Percentiles rank a stretch among this genome's conserved stretches.
phyloP scores from a whole-genome alignment of 441 rosid genomes.

The Pelargonium myrrhifolium region DNA sequence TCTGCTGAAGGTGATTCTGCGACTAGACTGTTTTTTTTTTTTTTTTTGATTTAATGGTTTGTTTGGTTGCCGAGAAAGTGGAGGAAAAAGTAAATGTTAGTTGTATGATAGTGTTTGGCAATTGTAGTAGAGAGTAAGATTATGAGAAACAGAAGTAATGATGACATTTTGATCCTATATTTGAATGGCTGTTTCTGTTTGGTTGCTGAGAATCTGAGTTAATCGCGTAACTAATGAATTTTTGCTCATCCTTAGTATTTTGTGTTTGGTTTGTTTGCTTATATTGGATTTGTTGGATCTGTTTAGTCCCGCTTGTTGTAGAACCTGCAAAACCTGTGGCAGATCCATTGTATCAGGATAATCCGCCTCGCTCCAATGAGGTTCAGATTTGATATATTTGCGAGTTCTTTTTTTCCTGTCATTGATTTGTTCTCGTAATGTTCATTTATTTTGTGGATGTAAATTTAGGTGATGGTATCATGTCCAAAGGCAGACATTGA shows the following conservation, averaged over 20 bases:
- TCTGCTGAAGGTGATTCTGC: slow-evolving; percentile 36
- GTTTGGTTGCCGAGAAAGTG: slow-evolving; percentile 9
- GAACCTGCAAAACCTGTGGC: slow-evolving; percentile 47
- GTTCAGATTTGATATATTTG: slow-evolving; percentile 23
- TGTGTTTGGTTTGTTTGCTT: neutral
- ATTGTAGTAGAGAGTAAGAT: neutral
- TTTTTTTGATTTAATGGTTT: neutral
- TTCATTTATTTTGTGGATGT: neutral
- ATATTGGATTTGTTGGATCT: slow-evolving; percentile 1
- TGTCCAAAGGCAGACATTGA: slow-evolving; percentile 49
- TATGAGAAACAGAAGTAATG: neutral
- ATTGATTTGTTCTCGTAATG: no score
- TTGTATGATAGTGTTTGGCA: neutral
- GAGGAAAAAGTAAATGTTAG: neutral
- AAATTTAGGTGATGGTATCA: slow-evolving; percentile 54
- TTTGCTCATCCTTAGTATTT: neutral
- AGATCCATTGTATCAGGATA: slow-evolving; percentile 53
- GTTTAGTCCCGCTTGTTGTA: slow-evolving; percentile 47
- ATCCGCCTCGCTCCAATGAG: slow-evolving; percentile 38
- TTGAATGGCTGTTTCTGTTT: neutral
- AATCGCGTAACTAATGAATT: neutral
- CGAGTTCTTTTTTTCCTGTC: neutral
- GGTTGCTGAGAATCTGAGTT: neutral
- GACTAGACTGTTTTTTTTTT: neutral
- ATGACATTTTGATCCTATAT: neutral